These are phyloP conservation scores for Coemansia sp. DNA, from an alignment of 192 early-diverging fungal species.

Conservation along the genomic window DNA sequence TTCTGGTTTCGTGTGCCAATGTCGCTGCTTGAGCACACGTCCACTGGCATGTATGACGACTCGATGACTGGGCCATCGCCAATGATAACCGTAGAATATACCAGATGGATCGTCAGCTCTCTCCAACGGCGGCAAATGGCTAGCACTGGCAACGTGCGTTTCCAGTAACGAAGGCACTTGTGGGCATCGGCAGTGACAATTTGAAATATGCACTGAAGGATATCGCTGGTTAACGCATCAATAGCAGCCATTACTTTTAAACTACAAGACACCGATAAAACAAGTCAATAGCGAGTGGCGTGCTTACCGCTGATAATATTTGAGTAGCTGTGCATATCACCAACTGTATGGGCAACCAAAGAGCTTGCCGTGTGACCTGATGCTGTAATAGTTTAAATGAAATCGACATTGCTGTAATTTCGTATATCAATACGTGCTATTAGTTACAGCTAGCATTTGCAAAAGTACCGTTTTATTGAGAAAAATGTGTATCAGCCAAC, in stretches of 20 bases:
- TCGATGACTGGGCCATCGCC: conserved; percentile 8
- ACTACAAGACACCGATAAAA: not conserved
- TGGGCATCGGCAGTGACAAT: not conserved
- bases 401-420: too few species aligned
- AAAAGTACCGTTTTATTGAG: too few species aligned
- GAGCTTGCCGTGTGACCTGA: not conserved
- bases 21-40: not conserved
- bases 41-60: not conserved
- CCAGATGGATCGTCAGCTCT: not conserved
- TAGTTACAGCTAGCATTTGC: too few species aligned
- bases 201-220: not conserved
- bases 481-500: too few species aligned
- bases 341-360: not conserved
- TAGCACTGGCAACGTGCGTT: not conserved
- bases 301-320: not conserved
- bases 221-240: not conserved
- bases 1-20: not conserved
- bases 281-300: not conserved
- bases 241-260: not conserved
- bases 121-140: conserved; percentile 7
- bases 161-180: not conserved
- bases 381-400: not conserved
- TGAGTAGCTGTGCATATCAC: not conserved
- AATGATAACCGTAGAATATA: not conserved
- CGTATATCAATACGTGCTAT: too few species aligned